A percentile compares a stretch with the other conserved stretches of the same genome.
phyloP scores from a whole-genome alignment of 306 rosid species.

The Morella rubra region DNA sequence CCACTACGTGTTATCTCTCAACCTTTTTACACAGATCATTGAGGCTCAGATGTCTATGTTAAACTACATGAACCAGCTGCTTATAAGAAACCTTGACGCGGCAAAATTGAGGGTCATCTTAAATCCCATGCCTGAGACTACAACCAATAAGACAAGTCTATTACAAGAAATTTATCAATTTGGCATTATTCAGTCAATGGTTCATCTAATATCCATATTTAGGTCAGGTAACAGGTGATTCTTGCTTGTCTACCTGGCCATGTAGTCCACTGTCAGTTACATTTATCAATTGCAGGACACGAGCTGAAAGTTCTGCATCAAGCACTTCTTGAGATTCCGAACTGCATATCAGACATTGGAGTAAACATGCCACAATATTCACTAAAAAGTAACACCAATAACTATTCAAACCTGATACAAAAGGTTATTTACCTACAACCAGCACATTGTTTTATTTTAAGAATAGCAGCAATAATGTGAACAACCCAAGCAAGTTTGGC shows the following conservation, averaged over 20 bases:
- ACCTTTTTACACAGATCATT: too few relatives aligned
- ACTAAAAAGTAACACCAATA: neutral
- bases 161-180: neutral
- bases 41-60: too few relatives aligned
- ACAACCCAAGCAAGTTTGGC: conserved; percentile 98
- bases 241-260: conserved; percentile 66
- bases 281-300: conserved; percentile 85
- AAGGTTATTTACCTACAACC: conserved; percentile 77
- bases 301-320: conserved; percentile 98
- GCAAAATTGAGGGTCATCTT: neutral
- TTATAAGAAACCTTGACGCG: neutral
- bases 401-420: neutral
- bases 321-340: conserved; percentile 89
- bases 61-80: neutral
- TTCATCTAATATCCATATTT: neutral
- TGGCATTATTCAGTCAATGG: neutral
- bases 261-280: conserved; percentile 92
- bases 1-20: too few relatives aligned
- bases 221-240: neutral
- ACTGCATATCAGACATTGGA: conserved; percentile 47
- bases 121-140: conserved; percentile 5
- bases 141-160: neutral
- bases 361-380: neutral
- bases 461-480: conserved; percentile 91
- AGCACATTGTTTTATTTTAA: conserved; percentile 80